Conservation (phyloP, 1,139 yeast genomes). For the Geotrichum fermentans region DNA sequence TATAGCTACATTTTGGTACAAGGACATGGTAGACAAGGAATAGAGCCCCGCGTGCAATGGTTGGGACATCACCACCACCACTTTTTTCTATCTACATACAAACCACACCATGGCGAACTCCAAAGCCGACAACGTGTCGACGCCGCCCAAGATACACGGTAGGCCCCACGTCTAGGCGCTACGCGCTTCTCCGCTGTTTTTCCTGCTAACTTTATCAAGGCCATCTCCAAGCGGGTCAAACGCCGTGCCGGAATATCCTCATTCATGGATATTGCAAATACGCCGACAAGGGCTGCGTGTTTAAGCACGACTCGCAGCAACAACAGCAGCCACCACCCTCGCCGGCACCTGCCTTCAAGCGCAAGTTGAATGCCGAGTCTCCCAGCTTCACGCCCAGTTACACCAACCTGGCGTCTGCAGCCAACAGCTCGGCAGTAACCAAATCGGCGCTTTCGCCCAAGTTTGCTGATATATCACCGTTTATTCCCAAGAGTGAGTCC, state of each 20-base stretch:
- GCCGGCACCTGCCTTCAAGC: constrained; percentile 27
- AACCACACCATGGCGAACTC: constrained; percentile 13
- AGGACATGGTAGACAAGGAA: too few species aligned
- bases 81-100: background rate
- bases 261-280: constrained; percentile 88
- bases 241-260: constrained; percentile 78
- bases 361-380: constrained; percentile 56
- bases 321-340: constrained; percentile 7
- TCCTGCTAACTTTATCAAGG: constrained; percentile 4
- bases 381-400: constrained; percentile 60
- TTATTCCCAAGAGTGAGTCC: constrained; percentile 26
- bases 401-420: constrained; percentile 15
- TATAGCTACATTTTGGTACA: too few species aligned
- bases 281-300: constrained; percentile 85
- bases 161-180: background rate
- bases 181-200: too few species aligned
- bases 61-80: background rate
- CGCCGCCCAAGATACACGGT: constrained; percentile 19
- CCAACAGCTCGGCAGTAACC: background rate
- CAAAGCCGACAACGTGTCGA: constrained; percentile 13
- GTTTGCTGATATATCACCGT: constrained; percentile 25
- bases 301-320: constrained; percentile 51
- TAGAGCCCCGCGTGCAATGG: background rate
- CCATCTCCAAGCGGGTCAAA: constrained; percentile 50
- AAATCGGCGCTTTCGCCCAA: constrained; percentile 22